Percentiles rank a stretch among this genome's conserved stretches.
phyloP scores from a whole-genome alignment of 768 basidiomycete species.

The Suillus tomentosus region DNA sequence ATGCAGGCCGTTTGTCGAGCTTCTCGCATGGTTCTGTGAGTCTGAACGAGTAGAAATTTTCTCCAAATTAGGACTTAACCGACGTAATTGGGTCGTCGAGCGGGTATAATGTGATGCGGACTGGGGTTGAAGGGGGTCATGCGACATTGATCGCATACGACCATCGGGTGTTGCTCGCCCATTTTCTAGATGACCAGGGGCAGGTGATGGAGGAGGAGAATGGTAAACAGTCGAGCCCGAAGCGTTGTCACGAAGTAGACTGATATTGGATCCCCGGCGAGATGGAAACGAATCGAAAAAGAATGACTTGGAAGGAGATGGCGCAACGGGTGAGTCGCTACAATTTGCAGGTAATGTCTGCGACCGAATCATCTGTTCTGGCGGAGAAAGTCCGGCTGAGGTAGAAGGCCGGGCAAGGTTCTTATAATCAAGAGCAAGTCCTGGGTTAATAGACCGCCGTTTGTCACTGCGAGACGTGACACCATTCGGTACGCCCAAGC shows the following conservation, averaged over 20 bases:
- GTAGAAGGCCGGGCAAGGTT: conserved; percentile 11
- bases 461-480: conserved; percentile 43
- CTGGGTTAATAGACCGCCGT: conserved; percentile 59
- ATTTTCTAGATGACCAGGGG: conserved; percentile 25
- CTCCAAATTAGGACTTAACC: conserved; percentile 37
- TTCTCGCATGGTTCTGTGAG: conserved; percentile 25
- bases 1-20: conserved; percentile 5
- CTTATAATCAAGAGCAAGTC: conserved; percentile 37
- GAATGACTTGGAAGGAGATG: conserved; percentile 21
- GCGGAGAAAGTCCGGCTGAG: conserved; percentile 19
- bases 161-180: conserved; percentile 42
- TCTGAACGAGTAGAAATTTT: conserved; percentile 36
- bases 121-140: conserved; percentile 23
- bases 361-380: conserved; percentile 32
- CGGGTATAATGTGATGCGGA: conserved; percentile 10
- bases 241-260: conserved; percentile 28
- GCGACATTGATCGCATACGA: conserved; percentile 41
- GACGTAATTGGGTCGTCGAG: conserved; percentile 20
- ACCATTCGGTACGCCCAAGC: conserved; percentile 31
- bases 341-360: conserved; percentile 29
- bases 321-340: conserved; percentile 25
- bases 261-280: conserved; percentile 26
- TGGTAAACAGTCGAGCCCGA: conserved; percentile 33
- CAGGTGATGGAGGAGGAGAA: conserved; percentile 43
- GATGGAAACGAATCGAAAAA: conserved; percentile 20